A percentile compares a stretch with the other conserved stretches of the same genome.
Evolutionary conservation across 1,284 basidiomycete genomes (phyloP).

Genomic region (Microbotryum silenes-acaulis): DNA sequence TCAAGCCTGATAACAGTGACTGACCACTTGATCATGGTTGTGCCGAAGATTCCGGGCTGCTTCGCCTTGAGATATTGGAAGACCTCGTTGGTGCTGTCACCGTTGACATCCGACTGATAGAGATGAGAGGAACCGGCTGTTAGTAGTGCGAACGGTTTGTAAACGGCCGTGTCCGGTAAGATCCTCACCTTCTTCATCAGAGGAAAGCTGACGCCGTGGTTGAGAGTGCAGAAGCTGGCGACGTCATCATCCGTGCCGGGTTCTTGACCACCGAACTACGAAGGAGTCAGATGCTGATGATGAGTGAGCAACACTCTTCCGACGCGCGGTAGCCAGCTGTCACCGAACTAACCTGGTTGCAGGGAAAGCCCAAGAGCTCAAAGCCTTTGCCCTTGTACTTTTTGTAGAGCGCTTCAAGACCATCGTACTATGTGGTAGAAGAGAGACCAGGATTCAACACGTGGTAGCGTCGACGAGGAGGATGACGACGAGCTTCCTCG

Average conservation of each 20-base stretch:
- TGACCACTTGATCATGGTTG: slow-evolving; percentile 38
- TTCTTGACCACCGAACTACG: slow-evolving; percentile 43
- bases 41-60: slow-evolving; percentile 32
- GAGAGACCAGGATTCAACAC: neutral
- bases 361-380: slow-evolving; percentile 33
- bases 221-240: slow-evolving; percentile 31
- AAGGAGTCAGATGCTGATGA: slow-evolving; percentile 42
- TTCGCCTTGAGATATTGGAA: slow-evolving; percentile 38
- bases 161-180: no score
- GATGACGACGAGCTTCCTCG: slow-evolving; percentile 1
- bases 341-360: slow-evolving; percentile 1
- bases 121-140: no score
- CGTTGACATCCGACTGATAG: slow-evolving; percentile 40
- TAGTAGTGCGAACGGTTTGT: no score
- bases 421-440: neutral
- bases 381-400: slow-evolving; percentile 47
- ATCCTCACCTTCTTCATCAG: slow-evolving; percentile 30
- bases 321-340: neutral
- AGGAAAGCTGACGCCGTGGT: slow-evolving; percentile 36
- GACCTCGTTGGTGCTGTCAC: slow-evolving; percentile 40
- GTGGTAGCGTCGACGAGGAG: neutral
- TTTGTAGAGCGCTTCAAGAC: slow-evolving; percentile 42
- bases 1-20: slow-evolving; percentile 37
- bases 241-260: slow-evolving; percentile 8
- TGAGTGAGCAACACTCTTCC: neutral